Conservation (phyloP, 192 early-diverging fungal species). For the Geosiphon pyriformis region DNA sequence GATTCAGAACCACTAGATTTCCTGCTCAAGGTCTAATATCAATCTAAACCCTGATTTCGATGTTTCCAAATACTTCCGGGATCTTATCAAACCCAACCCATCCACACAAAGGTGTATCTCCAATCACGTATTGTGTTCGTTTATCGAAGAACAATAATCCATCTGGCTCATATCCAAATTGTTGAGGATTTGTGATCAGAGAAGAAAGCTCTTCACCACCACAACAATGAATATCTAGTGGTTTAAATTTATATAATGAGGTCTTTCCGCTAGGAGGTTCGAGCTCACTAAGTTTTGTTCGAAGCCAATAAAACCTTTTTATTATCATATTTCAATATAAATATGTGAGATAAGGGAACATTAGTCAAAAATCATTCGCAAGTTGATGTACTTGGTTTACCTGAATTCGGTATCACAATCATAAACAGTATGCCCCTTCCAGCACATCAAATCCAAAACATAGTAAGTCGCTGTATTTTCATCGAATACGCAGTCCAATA, state of each 20-base stretch:
- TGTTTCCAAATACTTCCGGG: conserved; percentile 29
- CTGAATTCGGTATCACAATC: conserved; percentile 60
- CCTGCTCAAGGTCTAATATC: too few species aligned
- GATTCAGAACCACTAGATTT: too few species aligned
- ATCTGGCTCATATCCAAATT: conserved; percentile 34
- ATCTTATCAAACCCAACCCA: conserved; percentile 45
- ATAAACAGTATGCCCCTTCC: conserved; percentile 55
- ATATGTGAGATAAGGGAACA: not conserved
- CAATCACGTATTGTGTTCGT: conserved; percentile 46
- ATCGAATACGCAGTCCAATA: conserved; percentile 54
- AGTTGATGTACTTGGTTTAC: conserved; percentile 11
- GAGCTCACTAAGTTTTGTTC: conserved; percentile 41
- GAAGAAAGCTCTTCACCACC: not conserved
- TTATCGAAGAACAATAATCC: conserved; percentile 52
- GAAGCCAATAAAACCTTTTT: conserved; percentile 43
- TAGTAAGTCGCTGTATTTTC: conserved; percentile 44
- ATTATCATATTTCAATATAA: not conserved
- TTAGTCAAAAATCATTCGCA: not conserved
- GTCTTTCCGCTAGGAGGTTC: conserved; percentile 27
- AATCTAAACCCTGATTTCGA: too few species aligned
- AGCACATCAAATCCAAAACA: conserved; percentile 57
- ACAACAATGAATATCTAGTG: conserved; percentile 6
- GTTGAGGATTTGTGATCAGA: conserved; percentile 1
- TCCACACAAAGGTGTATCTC: conserved; percentile 49
- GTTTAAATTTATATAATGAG: conserved; percentile 13